These are phyloP conservation scores for Penicillium desertorum DNA, from an alignment of 495 filamentous ascomycete species.

Conservation along the genomic window DNA sequence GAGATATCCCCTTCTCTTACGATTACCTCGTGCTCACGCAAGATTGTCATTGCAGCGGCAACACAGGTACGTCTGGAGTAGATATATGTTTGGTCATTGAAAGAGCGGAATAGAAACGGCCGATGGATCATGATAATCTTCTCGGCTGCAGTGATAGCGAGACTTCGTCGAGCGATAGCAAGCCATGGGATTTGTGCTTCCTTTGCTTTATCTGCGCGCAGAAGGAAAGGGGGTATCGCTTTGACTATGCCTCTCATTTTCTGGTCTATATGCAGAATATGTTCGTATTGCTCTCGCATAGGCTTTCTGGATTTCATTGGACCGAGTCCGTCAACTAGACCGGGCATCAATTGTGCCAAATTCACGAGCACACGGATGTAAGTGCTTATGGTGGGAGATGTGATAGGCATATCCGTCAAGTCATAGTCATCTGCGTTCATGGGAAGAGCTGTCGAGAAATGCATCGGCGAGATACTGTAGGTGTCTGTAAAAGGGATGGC, in stretches of 20 bases:
- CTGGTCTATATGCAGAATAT: constrained; percentile 43
- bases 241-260: constrained; percentile 42
- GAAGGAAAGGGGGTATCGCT: constrained; percentile 32
- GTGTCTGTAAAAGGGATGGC: constrained; percentile 49
- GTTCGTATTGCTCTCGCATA: constrained; percentile 40
- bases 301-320: constrained; percentile 31
- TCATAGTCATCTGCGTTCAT: constrained; percentile 44
- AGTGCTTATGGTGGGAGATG: constrained; percentile 40
- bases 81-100: constrained; percentile 38
- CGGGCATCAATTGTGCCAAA: constrained; percentile 43
- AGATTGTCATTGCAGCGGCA: constrained; percentile 46
- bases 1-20: constrained; percentile 32
- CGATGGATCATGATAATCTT: constrained; percentile 56
- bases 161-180: constrained; percentile 38
- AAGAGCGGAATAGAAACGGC: constrained; percentile 45
- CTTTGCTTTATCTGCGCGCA: constrained; percentile 27
- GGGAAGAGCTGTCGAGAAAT: constrained; percentile 41
- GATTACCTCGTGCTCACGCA: constrained; percentile 41
- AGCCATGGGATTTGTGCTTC: constrained; percentile 41
- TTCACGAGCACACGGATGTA: constrained; percentile 41
- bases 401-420: constrained; percentile 32
- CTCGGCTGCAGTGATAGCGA: constrained; percentile 46
- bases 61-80: constrained; percentile 47
- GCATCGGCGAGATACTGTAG: constrained; percentile 45
- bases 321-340: constrained; percentile 40